Evolutionary conservation across 306 rosid genomes (phyloP).

Genomic region (Prunus kanzakura): DNA sequence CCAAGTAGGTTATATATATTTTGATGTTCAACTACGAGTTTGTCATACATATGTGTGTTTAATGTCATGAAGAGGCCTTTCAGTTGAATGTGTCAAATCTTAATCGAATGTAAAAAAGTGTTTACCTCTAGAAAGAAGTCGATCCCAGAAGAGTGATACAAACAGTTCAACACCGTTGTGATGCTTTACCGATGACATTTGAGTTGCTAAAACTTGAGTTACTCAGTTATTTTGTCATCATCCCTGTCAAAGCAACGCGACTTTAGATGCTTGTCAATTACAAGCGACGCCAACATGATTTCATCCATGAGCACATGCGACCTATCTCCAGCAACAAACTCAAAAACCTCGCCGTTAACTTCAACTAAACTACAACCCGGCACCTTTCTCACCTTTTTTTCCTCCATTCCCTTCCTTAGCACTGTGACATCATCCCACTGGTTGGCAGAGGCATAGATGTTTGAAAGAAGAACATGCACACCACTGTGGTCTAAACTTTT

Average conservation of each 20-base stretch:
- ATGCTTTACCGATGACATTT: background rate
- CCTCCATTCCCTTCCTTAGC: constrained; percentile 42
- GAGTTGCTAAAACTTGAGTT: background rate
- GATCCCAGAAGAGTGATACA: background rate
- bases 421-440: constrained; percentile 39
- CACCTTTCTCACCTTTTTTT: constrained; percentile 29
- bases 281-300: constrained; percentile 18
- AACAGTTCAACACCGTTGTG: background rate
- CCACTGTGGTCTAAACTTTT: constrained; percentile 43
- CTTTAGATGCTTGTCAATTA: constrained; percentile 34
- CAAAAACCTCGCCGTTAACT: constrained; percentile 33
- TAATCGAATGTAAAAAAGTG: no score
- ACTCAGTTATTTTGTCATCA: constrained; percentile 7
- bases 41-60: no score
- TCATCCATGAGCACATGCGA: constrained; percentile 27
- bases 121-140: background rate
- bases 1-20: constrained; percentile 27
- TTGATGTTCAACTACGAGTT: no score
- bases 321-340: constrained; percentile 38
- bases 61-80: no score
- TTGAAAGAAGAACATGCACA: constrained; percentile 42
- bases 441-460: constrained; percentile 39
- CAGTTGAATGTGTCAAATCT: no score
- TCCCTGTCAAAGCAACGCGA: constrained; percentile 17
- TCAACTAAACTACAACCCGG: constrained; percentile 48